These are phyloP conservation scores for Fusarium nygamai DNA, from an alignment of 2,329 filamentous ascomycete genomes.

Conservation along the genomic window DNA sequence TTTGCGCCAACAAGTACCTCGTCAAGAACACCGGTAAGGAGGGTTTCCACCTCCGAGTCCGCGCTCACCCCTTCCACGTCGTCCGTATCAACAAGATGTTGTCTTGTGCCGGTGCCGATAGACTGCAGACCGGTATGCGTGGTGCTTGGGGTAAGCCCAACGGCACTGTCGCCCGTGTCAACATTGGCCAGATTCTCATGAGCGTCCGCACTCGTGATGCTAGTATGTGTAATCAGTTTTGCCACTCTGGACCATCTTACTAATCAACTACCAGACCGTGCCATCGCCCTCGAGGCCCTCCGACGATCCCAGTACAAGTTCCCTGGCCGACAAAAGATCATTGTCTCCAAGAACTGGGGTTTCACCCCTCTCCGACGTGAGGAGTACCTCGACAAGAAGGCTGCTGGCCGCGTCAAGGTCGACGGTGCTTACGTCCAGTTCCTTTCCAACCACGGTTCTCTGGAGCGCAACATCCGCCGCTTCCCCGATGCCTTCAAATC, in stretches of 20 bases:
- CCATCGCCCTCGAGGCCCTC: slow-evolving; percentile 95
- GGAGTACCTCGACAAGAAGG: slow-evolving; percentile 96
- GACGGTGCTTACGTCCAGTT: slow-evolving; percentile 99
- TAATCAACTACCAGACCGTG: slow-evolving; percentile 71
- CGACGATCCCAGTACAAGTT: slow-evolving; percentile 99
- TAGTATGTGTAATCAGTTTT: slow-evolving; percentile 63
- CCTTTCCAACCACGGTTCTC: slow-evolving; percentile 89
- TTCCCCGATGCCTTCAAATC: slow-evolving; percentile 91
- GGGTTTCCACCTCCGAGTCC: slow-evolving; percentile 78
- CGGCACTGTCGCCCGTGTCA: slow-evolving; percentile 98
- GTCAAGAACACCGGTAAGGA: slow-evolving; percentile 79
- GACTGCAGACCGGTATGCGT: slow-evolving; percentile 99
- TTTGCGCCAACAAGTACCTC: slow-evolving; percentile 99
- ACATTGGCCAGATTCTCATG: slow-evolving; percentile 99
- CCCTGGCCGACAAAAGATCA: slow-evolving; percentile 99
- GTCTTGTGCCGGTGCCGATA: slow-evolving; percentile 99
- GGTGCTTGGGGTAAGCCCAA: slow-evolving; percentile 99
- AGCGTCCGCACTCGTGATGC: slow-evolving; percentile 96
- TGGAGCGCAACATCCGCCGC: slow-evolving; percentile 87
- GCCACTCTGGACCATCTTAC: slow-evolving; percentile 31
- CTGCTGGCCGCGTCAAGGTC: slow-evolving; percentile 91
- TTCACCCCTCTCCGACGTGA: slow-evolving; percentile 98
- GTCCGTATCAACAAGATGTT: slow-evolving; percentile 99
- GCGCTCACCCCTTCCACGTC: slow-evolving; percentile 99
- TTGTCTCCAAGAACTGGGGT: slow-evolving; percentile 99